A percentile compares a stretch with the other conserved stretches of the same genome.
Conservation (phyloP, 2,329 filamentous ascomycete genomes). For the Aspergillus brunneoviolaceus region DNA sequence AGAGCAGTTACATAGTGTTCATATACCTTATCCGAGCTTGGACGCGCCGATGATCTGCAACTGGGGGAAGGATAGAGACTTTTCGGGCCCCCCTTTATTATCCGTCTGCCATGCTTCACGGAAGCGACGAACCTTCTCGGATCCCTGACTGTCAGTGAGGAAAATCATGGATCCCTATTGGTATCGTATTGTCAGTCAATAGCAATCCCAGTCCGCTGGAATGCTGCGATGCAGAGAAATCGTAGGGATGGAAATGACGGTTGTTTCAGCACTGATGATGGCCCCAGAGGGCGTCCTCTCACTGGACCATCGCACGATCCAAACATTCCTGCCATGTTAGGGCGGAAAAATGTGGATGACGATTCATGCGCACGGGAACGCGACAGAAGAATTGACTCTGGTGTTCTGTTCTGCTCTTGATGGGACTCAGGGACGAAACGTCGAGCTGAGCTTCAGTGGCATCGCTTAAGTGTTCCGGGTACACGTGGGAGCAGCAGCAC, state of each 20-base stretch:
- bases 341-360: conserved; percentile 1
- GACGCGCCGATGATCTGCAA: conserved; percentile 5
- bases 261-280: conserved; percentile 13
- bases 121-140: not conserved
- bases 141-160: not conserved
- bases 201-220: not conserved
- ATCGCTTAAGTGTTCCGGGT: too few relatives aligned
- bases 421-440: too few relatives aligned
- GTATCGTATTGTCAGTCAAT: not conserved
- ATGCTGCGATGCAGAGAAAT: conserved; percentile 16
- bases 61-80: not conserved
- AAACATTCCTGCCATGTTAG: conserved; percentile 10
- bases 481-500: not conserved
- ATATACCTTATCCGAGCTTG: conserved; percentile 7
- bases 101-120: not conserved
- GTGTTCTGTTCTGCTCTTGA: not conserved
- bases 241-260: conserved; percentile 17
- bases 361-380: not conserved
- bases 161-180: not conserved
- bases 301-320: conserved; percentile 2
- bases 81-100: not conserved
- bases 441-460: too few relatives aligned
- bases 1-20: not conserved
- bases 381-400: not conserved
- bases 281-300: not conserved